Evolutionary conservation across 768 basidiomycete species (phyloP).

Genomic region (Boletus pseudopeckii): DNA sequence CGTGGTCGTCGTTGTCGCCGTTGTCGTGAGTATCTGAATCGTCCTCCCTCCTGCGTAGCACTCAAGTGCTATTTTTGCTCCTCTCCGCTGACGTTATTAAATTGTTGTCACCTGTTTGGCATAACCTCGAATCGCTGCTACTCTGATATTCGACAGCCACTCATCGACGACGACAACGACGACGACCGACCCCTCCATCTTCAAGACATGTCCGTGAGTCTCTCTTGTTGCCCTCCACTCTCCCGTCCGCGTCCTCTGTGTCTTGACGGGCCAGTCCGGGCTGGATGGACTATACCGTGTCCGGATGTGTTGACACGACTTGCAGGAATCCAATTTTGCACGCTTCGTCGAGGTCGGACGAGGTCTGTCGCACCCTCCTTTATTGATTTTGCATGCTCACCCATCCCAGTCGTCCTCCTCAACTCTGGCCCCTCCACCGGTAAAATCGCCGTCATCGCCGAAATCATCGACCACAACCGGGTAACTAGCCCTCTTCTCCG

Average conservation of each 20-base stretch:
- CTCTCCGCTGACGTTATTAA: constrained; percentile 1
- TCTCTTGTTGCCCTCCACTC: not conserved
- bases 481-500: constrained; percentile 38
- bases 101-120: constrained; percentile 15
- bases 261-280: not conserved
- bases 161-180: constrained; percentile 3
- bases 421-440: constrained; percentile 82
- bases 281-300: constrained; percentile 9
- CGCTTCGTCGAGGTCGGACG: constrained; percentile 99
- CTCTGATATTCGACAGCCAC: not conserved
- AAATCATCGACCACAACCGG: constrained; percentile 99
- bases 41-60: not conserved
- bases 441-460: constrained; percentile 91
- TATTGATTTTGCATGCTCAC: not conserved
- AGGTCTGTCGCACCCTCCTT: constrained; percentile 39
- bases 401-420: constrained; percentile 74
- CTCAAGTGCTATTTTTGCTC: not conserved
- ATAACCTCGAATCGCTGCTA: not conserved
- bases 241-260: not conserved
- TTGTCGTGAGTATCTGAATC: not conserved
- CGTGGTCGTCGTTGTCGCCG: not conserved
- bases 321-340: constrained; percentile 83
- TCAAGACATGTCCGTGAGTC: constrained; percentile 24
- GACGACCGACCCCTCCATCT: not conserved
- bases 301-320: constrained; percentile 18